phyloP scores from a whole-genome alignment of 2,329 filamentous ascomycete species.

The Nigrospora sphaerica region DNA sequence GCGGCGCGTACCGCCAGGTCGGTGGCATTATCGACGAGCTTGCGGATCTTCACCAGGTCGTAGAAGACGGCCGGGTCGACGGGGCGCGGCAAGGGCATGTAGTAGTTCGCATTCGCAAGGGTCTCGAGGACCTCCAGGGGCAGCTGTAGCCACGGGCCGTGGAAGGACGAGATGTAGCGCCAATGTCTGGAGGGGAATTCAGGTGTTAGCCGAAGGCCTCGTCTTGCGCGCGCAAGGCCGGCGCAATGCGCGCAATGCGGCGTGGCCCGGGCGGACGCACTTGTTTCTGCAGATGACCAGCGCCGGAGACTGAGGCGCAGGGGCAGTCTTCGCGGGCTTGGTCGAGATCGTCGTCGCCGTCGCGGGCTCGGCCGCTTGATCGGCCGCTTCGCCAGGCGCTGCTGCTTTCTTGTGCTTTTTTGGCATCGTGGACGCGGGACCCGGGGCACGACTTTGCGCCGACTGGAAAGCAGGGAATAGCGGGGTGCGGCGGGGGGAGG shows the following conservation, averaged over 20 bases:
- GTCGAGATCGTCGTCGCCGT: constrained; percentile 12
- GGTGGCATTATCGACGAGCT: constrained; percentile 72
- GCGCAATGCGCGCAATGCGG: constrained; percentile 6
- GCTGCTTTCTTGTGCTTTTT: constrained; percentile 37
- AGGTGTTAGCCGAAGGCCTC: constrained; percentile 1
- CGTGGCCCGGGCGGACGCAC: constrained; percentile 34
- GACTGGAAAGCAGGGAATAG: not conserved
- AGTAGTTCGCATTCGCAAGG: constrained; percentile 73
- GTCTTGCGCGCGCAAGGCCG: not conserved
- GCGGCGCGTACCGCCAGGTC: constrained; percentile 71
- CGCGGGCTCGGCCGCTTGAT: constrained; percentile 12
- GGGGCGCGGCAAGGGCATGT: constrained; percentile 65
- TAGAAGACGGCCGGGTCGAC: constrained; percentile 78
- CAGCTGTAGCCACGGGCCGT: constrained; percentile 77
- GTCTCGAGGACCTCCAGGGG: constrained; percentile 73
- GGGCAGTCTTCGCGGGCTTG: constrained; percentile 9
- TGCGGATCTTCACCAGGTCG: constrained; percentile 76
- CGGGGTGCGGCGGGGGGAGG: no score
- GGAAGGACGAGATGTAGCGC: constrained; percentile 77
- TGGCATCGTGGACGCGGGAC: constrained; percentile 28
- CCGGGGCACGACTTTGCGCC: not conserved
- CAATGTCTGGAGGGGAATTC: constrained; percentile 55
- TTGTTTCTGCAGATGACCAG: constrained; percentile 62
- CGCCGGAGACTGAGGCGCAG: constrained; percentile 26
- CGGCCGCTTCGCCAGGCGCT: constrained; percentile 16